Conservation (phyloP, 345 rosid genomes). For the Triadica sebifera region DNA sequence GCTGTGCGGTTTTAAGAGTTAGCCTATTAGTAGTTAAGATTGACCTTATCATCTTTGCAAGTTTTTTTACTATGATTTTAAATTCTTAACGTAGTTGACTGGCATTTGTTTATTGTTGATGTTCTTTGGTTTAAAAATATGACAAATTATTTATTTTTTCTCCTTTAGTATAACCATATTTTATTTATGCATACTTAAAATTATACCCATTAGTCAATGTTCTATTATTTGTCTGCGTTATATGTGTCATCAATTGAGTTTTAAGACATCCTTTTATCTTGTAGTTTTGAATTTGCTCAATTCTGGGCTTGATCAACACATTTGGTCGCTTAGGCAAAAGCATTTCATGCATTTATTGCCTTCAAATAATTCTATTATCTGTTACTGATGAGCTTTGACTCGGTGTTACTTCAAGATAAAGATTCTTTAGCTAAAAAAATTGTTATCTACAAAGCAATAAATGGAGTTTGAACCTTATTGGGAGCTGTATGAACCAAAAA, state of each 20-base stretch:
- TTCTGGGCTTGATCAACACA: not conserved
- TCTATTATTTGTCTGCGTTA: not conserved
- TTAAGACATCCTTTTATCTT: not conserved
- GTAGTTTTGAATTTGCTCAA: not conserved
- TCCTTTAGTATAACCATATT: not conserved
- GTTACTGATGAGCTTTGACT: not conserved
- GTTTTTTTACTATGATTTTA: not conserved
- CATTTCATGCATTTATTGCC: not conserved
- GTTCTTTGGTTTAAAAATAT: not conserved
- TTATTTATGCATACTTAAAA: not conserved
- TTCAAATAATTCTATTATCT: not conserved
- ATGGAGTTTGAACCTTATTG: slow-evolving; percentile 5
- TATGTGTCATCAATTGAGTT: not conserved
- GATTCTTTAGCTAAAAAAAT: not conserved
- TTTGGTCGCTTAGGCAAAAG: not conserved
- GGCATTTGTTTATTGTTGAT: not conserved
- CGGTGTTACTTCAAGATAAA: not conserved
- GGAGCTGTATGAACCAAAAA: not conserved
- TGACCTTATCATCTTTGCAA: too few relatives aligned
- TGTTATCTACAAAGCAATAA: not conserved
- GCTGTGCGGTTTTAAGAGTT: not conserved
- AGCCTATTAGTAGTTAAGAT: too few relatives aligned
- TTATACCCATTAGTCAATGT: not conserved
- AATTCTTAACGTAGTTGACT: not conserved
- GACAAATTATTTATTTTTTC: not conserved